Evolutionary conservation across 352 stramenopile genomes (phyloP).

Genomic region (Pythium angustatum): DNA sequence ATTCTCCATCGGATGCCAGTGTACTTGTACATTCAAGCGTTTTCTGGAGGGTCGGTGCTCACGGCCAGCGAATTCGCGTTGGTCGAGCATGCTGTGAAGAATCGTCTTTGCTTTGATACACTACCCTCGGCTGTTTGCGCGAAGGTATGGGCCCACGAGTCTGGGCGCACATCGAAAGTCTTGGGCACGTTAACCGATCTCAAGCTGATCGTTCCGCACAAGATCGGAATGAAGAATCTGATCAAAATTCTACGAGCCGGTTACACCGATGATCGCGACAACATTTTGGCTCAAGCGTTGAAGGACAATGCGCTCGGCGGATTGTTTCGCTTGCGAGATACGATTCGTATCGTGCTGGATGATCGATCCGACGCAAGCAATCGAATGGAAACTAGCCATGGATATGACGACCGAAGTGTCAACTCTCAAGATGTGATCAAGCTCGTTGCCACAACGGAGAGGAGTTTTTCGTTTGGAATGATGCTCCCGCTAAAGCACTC

Average conservation of each 20-base stretch:
- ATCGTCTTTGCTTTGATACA: conserved; percentile 44
- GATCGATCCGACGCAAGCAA: conserved; percentile 19
- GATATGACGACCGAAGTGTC: conserved; percentile 13
- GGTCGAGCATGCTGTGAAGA: conserved; percentile 55
- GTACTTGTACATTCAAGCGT: conserved; percentile 77
- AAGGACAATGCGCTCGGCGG: conserved; percentile 76
- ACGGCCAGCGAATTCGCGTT: conserved; percentile 48
- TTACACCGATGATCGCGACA: conserved; percentile 69
- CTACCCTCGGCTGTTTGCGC: conserved; percentile 45
- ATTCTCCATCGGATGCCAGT: conserved; percentile 80
- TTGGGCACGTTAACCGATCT: conserved; percentile 72
- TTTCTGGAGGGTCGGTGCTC: conserved; percentile 68
- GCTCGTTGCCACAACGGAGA: conserved; percentile 64
- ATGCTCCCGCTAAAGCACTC: conserved; percentile 58
- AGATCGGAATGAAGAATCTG: conserved; percentile 82
- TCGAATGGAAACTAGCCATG: conserved; percentile 9
- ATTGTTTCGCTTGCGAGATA: conserved; percentile 60
- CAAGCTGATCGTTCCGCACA: conserved; percentile 67
- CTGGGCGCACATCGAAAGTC: conserved; percentile 66
- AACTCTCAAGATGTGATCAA: conserved; percentile 39
- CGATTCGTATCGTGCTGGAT: conserved; percentile 53
- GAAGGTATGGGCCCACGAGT: conserved; percentile 79
- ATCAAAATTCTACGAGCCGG: conserved; percentile 67
- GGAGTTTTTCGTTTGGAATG: conserved; percentile 68
- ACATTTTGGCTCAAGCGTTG: conserved; percentile 60